Evolutionary conservation across 2,329 filamentous ascomycete genomes (phyloP), one percentile per base, ranked within the genome.

Genomic region (Microdochium bolleyi): DNA sequence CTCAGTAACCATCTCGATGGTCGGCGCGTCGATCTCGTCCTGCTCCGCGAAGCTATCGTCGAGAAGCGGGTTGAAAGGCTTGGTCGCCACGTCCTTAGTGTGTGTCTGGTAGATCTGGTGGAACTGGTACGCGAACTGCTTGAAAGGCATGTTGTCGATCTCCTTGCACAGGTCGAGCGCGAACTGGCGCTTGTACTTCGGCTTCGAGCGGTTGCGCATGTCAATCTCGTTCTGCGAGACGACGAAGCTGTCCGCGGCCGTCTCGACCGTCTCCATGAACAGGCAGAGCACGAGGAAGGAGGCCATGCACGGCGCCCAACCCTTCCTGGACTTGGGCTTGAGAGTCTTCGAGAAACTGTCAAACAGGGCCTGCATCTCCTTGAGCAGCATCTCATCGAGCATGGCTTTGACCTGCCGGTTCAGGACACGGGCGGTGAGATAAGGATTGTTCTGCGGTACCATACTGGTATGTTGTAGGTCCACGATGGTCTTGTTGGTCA

Each of bases 61-160:
- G 8, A 75, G 57, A n/a, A 83, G 62, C 19, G 79, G 79, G 58
- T 82, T 83, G 60, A 81, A 83, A 49, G 78, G 69, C 63, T 70
- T 76, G 8, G 71, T 63, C 46, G 72, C 71, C 3, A 70, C 69
- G 56, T 80, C 76, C 57, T 70, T 70, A 52, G 69, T 72, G 61
- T 81, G 77, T 21, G 79, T 82, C 68, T 81, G 78, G 59, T 80
- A 83, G 53, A 80, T 71, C 60, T 80, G 73, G 63, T 83, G 79
- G 61, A 83, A 83, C 64, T 81, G 78, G 56, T 78, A 80, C 3
- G 76, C 77, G 59, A 83, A 81, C 64, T 83, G 79, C 64, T 75
- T 78, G 61, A 83, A 83, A 1, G 79, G 79, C 68, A 82, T 68
- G 57, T 80, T 79, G 61, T 83, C 79, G 49, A 83, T 70, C 60